Conservation (phyloP, 257 asterid genomes). For the Primulina eburnea region DNA sequence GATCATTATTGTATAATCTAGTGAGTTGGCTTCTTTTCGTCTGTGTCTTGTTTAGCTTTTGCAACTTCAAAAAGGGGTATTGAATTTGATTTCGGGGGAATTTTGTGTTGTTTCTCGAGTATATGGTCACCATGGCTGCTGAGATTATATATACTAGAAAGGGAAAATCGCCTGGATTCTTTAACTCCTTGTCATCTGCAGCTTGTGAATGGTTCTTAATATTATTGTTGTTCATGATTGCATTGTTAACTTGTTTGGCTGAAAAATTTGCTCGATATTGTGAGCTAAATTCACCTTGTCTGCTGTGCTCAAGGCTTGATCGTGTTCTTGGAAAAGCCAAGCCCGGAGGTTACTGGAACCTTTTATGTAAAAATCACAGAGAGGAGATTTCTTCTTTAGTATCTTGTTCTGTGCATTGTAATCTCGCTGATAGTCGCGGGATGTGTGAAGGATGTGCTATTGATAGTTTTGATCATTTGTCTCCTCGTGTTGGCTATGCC, state of each 20-base stretch:
- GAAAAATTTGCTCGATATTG: slow-evolving; percentile 59
- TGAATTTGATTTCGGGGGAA: slow-evolving; percentile 36
- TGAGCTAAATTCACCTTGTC: slow-evolving; percentile 60
- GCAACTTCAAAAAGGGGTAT: slow-evolving; percentile 11
- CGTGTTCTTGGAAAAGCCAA: slow-evolving; percentile 40
- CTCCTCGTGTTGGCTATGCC: slow-evolving; percentile 56
- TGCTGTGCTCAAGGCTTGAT: slow-evolving; percentile 67
- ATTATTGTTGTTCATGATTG: slow-evolving; percentile 57
- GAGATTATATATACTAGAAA: slow-evolving; percentile 40
- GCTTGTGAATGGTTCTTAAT: slow-evolving; percentile 88
- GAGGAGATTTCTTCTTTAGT: slow-evolving; percentile 69
- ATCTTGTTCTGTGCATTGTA: slow-evolving; percentile 53
- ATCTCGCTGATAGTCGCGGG: slow-evolving; percentile 49
- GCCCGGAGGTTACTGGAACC: slow-evolving; percentile 38
- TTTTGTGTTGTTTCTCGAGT: slow-evolving; percentile 20
- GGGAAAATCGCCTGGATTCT: slow-evolving; percentile 41
- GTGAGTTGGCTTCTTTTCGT: not conserved
- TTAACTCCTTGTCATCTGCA: slow-evolving; percentile 64
- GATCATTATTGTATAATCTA: too few species aligned
- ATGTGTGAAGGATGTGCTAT: slow-evolving; percentile 72
- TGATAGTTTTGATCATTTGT: slow-evolving; percentile 31
- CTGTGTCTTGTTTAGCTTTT: not conserved
- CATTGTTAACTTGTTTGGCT: slow-evolving; percentile 51
- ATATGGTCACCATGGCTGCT: slow-evolving; percentile 46
- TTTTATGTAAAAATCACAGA: slow-evolving; percentile 52